A percentile compares a stretch with the other conserved stretches of the same genome.
phyloP scores from a whole-genome alignment of 2,329 filamentous ascomycete genomes.

The Colletotrichum godetiae region DNA sequence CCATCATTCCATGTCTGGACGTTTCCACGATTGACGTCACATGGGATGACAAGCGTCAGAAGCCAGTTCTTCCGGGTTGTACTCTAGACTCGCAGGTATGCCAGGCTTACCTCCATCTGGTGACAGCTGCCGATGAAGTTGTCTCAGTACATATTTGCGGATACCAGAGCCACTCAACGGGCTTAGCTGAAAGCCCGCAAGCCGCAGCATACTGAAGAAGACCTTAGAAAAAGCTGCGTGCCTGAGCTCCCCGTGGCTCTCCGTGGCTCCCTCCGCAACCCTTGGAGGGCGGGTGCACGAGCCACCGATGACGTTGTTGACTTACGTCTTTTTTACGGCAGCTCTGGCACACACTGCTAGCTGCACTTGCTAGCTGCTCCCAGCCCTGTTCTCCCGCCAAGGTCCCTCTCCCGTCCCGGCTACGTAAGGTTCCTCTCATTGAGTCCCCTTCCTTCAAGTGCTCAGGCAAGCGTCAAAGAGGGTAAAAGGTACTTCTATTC shows the following conservation, averaged over 20 bases:
- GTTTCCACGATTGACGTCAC: constrained; percentile 31
- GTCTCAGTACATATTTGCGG: background rate
- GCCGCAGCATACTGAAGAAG: constrained; percentile 6
- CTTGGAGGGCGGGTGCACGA: constrained; percentile 17
- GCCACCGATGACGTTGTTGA: constrained; percentile 39
- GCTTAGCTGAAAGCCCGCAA: background rate
- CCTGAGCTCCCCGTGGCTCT: background rate
- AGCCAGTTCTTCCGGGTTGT: background rate
- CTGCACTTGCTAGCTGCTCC: background rate
- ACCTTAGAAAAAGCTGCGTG: background rate
- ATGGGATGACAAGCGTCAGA: constrained; percentile 7
- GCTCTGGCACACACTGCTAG: constrained; percentile 8
- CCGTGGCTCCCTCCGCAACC: background rate
- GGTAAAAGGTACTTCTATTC: background rate
- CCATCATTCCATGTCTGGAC: background rate
- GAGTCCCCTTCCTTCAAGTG: constrained; percentile 5
- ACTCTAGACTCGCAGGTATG: background rate
- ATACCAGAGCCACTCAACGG: background rate
- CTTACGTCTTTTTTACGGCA: constrained; percentile 25
- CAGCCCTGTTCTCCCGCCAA: constrained; percentile 19
- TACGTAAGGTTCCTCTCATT: constrained; percentile 12
- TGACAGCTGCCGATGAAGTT: background rate
- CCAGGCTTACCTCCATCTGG: background rate
- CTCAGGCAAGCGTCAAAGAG: background rate
- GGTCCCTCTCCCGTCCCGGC: constrained; percentile 10